These are phyloP conservation scores for Botrytis hyacinthi DNA, from an alignment of 2,329 filamentous ascomycete genomes.

Conservation along the genomic window DNA sequence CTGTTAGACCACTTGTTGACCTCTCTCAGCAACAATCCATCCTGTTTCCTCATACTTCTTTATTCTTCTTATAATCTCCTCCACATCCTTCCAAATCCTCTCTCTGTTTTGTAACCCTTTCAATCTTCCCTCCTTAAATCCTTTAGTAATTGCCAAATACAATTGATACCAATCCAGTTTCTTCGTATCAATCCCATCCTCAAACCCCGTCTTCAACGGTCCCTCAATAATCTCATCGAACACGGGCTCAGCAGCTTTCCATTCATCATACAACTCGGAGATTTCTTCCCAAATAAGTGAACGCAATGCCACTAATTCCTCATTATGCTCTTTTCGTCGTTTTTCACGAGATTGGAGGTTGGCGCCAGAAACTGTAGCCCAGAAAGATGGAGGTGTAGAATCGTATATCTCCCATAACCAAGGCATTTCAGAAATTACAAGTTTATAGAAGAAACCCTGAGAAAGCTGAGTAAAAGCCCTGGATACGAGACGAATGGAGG, in stretches of 20 bases:
- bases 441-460: constrained; percentile 27
- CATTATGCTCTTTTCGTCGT: background rate
- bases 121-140: constrained; percentile 25
- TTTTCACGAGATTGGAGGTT: constrained; percentile 1
- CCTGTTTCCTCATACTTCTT: background rate
- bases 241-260: constrained; percentile 4
- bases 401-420: constrained; percentile 33
- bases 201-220: background rate
- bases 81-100: constrained; percentile 33
- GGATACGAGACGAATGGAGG: constrained; percentile 29
- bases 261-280: constrained; percentile 8
- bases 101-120: constrained; percentile 33
- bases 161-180: constrained; percentile 32
- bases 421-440: constrained; percentile 33
- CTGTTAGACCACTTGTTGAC: background rate
- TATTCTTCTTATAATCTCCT: constrained; percentile 24
- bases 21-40: background rate
- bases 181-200: constrained; percentile 8
- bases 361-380: constrained; percentile 1
- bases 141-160: constrained; percentile 28
- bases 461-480: constrained; percentile 31
- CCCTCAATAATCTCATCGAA: background rate
- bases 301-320: background rate
- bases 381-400: constrained; percentile 4
- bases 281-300: background rate